Percentiles rank a stretch among this genome's conserved stretches.
phyloP scores from a whole-genome alignment of 129 eudicot genomes.

The Pseudognaphalium luteoalbum region DNA sequence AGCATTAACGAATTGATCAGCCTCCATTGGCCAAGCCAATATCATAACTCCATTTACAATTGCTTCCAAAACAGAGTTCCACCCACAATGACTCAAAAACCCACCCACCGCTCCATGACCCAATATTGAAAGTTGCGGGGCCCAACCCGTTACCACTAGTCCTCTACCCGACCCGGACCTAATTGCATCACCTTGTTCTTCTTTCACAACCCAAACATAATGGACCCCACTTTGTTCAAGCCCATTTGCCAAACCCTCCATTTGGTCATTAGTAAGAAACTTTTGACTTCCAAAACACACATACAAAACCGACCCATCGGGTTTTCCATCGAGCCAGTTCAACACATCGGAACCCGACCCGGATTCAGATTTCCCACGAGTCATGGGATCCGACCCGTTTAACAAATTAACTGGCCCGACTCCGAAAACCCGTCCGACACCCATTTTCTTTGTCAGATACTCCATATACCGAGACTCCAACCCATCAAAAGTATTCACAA shows the following conservation, averaged over 20 bases:
- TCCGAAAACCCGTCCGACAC: conserved; percentile 47
- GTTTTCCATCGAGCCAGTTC: conserved; percentile 45
- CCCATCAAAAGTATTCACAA: conserved; percentile 56
- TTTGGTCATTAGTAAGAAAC: conserved; percentile 38
- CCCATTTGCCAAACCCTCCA: conserved; percentile 53
- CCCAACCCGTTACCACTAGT: conserved; percentile 61
- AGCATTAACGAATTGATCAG: conserved; percentile 73
- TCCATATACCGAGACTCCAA: conserved; percentile 51
- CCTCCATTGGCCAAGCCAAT: conserved; percentile 90
- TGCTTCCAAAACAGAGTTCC: conserved; percentile 79
- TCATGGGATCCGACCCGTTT: conserved; percentile 6
- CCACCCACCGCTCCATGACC: conserved; percentile 73
- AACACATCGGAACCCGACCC: conserved; percentile 26
- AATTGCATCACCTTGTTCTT: conserved; percentile 33
- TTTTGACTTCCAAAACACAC: conserved; percentile 70
- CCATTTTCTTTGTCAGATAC: conserved; percentile 27
- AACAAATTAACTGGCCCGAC: conserved; percentile 47
- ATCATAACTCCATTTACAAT: conserved; percentile 60
- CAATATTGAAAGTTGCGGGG: conserved; percentile 66
- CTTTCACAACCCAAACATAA: conserved; percentile 65
- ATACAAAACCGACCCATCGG: conserved; percentile 46
- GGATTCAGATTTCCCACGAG: conserved; percentile 12
- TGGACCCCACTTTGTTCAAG: conserved; percentile 55
- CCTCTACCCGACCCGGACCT: conserved; percentile 48
- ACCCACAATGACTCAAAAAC: conserved; percentile 81